Conservation (phyloP, 2,329 filamentous ascomycete genomes). For the Cercospora sp. region DNA sequence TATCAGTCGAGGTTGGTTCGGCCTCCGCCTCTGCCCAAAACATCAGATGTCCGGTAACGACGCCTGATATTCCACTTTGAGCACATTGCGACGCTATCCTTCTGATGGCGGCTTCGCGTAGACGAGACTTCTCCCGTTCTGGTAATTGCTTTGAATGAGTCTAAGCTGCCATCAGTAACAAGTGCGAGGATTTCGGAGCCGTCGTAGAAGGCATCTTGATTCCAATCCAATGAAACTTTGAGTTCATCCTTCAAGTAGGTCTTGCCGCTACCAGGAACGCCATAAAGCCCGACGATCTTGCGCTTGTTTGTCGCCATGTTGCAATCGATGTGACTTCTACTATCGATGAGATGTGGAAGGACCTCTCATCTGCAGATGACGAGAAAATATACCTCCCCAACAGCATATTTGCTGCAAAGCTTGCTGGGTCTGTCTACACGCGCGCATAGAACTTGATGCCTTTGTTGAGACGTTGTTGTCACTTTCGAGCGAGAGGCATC, state of each 20-base stretch:
- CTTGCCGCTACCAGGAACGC: slow-evolving; percentile 58
- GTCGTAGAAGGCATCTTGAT: slow-evolving; percentile 53
- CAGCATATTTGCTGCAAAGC: background rate
- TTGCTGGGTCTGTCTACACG: background rate
- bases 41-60: slow-evolving; percentile 60
- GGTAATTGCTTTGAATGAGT: slow-evolving; percentile 48
- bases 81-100: slow-evolving; percentile 45
- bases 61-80: slow-evolving; percentile 39
- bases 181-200: slow-evolving; percentile 53
- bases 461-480: background rate
- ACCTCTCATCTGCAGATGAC: background rate
- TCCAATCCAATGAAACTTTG: slow-evolving; percentile 34
- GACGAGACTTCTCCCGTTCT: slow-evolving; percentile 41
- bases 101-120: slow-evolving; percentile 51
- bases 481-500: background rate
- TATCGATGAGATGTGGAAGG: background rate
- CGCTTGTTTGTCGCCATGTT: slow-evolving; percentile 16
- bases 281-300: slow-evolving; percentile 57
- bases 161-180: slow-evolving; percentile 51
- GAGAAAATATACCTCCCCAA: background rate
- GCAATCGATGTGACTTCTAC: background rate
- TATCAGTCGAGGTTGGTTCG: slow-evolving; percentile 42
- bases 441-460: background rate
- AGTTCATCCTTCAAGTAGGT: slow-evolving; percentile 47
- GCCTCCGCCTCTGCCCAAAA: slow-evolving; percentile 51